Evolutionary conservation across 2,329 filamentous ascomycete species (phyloP), one percentile per base, ranked within the genome.

Genomic region (Tolypocladium guangdongense): DNA sequence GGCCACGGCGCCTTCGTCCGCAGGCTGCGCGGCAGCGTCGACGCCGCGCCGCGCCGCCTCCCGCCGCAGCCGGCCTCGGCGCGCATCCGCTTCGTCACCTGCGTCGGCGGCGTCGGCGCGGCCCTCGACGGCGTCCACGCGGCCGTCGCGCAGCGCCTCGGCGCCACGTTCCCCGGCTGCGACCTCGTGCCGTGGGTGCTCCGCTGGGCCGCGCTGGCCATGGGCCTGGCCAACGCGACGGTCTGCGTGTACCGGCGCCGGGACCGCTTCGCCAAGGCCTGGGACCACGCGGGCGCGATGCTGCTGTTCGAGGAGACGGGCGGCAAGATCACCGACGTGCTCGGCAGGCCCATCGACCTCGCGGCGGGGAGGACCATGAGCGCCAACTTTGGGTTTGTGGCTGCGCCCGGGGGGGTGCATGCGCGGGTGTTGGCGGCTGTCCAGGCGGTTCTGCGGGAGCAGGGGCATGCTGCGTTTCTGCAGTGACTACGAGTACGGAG

Each of bases 381-480:
- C 10, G 64, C 58, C 4, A 83, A 83, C 62, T 78, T 74, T 61
- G 79, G 80, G 1, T 81, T 82, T 46, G 73, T 82, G 5, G 80
- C 77, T 0, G 78, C 78, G 2, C 74, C 78, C 8, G 64, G 56
- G 20, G 62, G 62, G 6, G 50, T 75, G 7, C 78, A 82, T 55
- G 67, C 43, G 0, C 52, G 57, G 2, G 74, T 82, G 2, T 60
- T 81, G 53, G 77, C 82, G 59, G 87, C 81, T 6, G 92, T 97
- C 2, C 87, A 87, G 67, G 80, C 83, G 57, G 90, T 95, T n/a
- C 72, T 96, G 59, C 68, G 52, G 27, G 66, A 71, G 24, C 61
- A 74, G 50, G 58, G 62, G 0, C 63, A 63, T 24, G 57, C 58
- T 0, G 62, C 59, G 0, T 63, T 61, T 47, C 20, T 68, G 45